Conservation (phyloP, 2,329 filamentous ascomycete genomes). For the Leptographium procerum region DNA sequence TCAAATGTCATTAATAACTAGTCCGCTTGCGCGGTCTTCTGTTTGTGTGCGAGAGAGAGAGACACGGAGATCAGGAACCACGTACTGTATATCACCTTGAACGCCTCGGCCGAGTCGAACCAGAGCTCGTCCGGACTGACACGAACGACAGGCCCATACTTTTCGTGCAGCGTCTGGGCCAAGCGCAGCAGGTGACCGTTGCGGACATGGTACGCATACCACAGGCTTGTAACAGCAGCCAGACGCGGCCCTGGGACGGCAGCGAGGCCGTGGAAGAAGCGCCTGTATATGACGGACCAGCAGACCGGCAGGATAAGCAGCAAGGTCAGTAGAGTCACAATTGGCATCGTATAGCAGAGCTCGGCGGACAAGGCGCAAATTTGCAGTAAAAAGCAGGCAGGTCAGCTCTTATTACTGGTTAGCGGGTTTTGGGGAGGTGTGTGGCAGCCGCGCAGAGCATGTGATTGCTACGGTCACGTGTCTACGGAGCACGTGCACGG, state of each 20-base stretch:
- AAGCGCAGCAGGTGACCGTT: conserved; percentile 30
- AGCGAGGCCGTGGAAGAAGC: conserved; percentile 32
- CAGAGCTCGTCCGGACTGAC: conserved; percentile 43
- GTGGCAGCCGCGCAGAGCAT: too few relatives aligned
- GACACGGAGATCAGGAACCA: too few relatives aligned
- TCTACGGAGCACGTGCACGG: too few relatives aligned
- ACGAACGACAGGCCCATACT: conserved; percentile 39
- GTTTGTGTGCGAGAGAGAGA: neutral
- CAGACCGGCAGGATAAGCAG: neutral
- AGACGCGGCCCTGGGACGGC: conserved; percentile 33
- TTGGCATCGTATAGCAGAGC: too few relatives aligned
- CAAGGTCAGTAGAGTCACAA: neutral
- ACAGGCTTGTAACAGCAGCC: conserved; percentile 35
- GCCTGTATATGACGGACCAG: conserved; percentile 18
- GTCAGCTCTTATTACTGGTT: neutral
- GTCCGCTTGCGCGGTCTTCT: too few relatives aligned
- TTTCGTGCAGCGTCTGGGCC: conserved; percentile 30
- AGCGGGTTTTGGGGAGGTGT: too few relatives aligned
- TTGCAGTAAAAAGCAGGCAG: too few relatives aligned
- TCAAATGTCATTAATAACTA: neutral
- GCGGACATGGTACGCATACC: conserved; percentile 34
- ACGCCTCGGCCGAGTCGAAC: conserved; percentile 36
- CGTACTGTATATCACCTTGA: conserved; percentile 35
- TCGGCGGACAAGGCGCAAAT: neutral
- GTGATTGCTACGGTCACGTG: too few relatives aligned